Base-by-base conservation (phyloP, 225 moss, liverwort and hornwort genomes). In the Climacium dendroides region DNA sequence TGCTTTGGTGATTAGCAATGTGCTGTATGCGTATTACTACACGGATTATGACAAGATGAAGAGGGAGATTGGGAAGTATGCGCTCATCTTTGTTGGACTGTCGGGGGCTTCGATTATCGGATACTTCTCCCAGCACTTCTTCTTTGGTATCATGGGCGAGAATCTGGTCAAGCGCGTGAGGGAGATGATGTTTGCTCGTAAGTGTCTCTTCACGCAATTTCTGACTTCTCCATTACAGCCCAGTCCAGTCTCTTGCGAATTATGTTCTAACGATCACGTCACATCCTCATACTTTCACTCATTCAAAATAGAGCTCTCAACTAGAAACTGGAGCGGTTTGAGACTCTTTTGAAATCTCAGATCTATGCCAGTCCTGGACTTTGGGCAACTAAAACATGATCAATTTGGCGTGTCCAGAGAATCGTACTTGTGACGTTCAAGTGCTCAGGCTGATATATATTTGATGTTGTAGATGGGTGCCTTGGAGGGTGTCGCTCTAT, bases 141-240 rank as follows among this genome's bases (percentile, higher is more conserved):
- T 93, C 86, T 93, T 94, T 54, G 94, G 92, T 54, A 26, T 93
- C 45, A 94, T 94, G 94, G 94, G 94, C 83, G 94, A 94, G 90
- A 94, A 94, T 81, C 93, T 94, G 35, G 92, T 93, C 54, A 93
- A 90, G 90, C 92, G 94, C 29, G 92, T 94, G 57, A 89, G 94
- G 79, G 91, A 93, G 83, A 90, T 93, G 93, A 94, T 94, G 94
- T 93, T 94, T 85, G 54, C 90, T 53, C 83, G 94, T 94, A 85
- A 92, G 93, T 69, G 62, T 2, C 52, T 34, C 66, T 54, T n/a
- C 37, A 29, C 60, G 13, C 87, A 22, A 13, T 62, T 39, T 78
- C 25, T 66, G 48, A 29, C 19, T 37, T 83, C 39, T 45, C 30
- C 77, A 59, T 69, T 39, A n/a, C 71, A 30, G n/a, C 20, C 13